Evolutionary conservation across 2,329 filamentous ascomycete species (phyloP).

Genomic region (Dichotomopilus funicola): DNA sequence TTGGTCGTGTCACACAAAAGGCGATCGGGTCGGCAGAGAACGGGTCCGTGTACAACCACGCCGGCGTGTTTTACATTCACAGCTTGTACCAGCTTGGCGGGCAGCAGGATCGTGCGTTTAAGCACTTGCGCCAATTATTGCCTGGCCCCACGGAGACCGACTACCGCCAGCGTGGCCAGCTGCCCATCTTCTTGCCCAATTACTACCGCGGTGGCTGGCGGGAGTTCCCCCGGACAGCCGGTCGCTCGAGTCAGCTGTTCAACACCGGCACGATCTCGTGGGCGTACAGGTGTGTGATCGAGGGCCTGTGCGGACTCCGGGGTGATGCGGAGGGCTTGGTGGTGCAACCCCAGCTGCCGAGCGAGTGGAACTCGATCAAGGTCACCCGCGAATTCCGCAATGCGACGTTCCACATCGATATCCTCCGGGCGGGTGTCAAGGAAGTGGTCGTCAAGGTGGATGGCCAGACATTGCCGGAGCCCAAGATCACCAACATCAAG

Average conservation of each 20-base stretch:
- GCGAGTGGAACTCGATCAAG: conserved; percentile 37
- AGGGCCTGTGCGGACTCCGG: conserved; percentile 47
- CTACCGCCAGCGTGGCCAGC: conserved; percentile 46
- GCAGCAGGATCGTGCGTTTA: conserved; percentile 44
- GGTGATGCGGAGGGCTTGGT: conserved; percentile 42
- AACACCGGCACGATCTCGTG: conserved; percentile 53
- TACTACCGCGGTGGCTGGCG: conserved; percentile 50
- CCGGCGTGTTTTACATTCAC: conserved; percentile 48
- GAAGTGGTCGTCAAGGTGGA: conserved; percentile 36
- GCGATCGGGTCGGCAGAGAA: conserved; percentile 53
- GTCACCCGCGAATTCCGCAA: conserved; percentile 44
- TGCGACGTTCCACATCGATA: conserved; percentile 41
- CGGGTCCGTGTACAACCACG: conserved; percentile 53
- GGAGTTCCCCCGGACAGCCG: conserved; percentile 45
- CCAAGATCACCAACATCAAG: conserved; percentile 36
- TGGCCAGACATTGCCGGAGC: conserved; percentile 33
- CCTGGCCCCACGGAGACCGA: conserved; percentile 47
- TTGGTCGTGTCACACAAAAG: conserved; percentile 53
- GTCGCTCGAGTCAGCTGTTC: conserved; percentile 50
- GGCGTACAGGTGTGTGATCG: conserved; percentile 49
- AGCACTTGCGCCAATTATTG: conserved; percentile 46
- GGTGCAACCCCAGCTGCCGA: conserved; percentile 46
- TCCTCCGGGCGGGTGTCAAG: conserved; percentile 36
- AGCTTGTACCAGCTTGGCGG: conserved; percentile 44
- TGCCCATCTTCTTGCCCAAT: conserved; percentile 52